Evolutionary conservation across 192 early-diverging fungal genomes (phyloP).

Genomic region (Rhizophagus clarus): DNA sequence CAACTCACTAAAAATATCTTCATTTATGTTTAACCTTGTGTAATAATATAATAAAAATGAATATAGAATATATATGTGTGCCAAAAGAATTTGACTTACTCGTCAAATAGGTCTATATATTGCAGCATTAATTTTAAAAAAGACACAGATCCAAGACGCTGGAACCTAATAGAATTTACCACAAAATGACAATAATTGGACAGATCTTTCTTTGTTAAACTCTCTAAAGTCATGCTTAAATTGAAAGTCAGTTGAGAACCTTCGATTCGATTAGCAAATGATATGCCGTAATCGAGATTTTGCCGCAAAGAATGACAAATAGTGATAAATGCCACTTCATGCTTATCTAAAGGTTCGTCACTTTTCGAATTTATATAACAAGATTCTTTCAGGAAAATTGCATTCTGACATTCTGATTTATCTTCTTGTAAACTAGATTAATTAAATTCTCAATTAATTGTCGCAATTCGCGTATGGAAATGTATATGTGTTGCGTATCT

Average conservation of each 20-base stretch:
- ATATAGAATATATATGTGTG: neutral
- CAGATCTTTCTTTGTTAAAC: neutral
- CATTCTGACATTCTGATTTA: neutral
- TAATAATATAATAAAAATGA: neutral
- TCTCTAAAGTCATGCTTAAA: neutral
- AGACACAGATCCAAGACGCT: neutral
- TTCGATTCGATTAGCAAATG: neutral
- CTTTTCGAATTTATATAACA: neutral
- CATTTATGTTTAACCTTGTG: neutral
- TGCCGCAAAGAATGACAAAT: neutral
- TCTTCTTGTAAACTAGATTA: neutral
- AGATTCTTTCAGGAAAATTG: neutral
- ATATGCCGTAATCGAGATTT: neutral
- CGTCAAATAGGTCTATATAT: conserved; percentile 15
- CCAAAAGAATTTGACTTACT: neutral
- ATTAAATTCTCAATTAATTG: neutral
- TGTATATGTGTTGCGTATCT: no score
- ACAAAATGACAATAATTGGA: conserved; percentile 4
- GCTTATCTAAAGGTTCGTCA: neutral
- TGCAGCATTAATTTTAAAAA: conserved; percentile 15
- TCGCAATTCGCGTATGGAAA: neutral
- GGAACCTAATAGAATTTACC: neutral
- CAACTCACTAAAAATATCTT: neutral
- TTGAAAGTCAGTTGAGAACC: neutral
- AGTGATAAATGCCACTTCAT: conserved; percentile 6